Percentiles rank a stretch among this genome's conserved stretches.
Conservation (phyloP, 305 asterid species). For the Striga hermonthica region DNA sequence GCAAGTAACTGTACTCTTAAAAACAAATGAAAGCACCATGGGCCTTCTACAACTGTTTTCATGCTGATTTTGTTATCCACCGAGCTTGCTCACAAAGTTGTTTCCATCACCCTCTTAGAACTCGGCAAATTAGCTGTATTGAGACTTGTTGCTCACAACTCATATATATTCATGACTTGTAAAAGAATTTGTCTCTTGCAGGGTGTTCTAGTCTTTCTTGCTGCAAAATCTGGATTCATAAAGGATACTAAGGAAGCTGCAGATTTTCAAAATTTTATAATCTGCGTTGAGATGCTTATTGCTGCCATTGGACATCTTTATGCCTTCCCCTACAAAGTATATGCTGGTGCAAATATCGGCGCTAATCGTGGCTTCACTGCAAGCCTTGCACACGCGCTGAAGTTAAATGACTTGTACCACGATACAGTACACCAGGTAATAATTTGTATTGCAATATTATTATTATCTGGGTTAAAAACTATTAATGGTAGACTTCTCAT, state of each 20-base stretch:
- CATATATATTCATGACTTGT: not conserved
- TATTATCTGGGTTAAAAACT: too few species aligned
- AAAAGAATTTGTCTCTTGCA: conserved; percentile 34
- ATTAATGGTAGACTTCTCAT: too few species aligned
- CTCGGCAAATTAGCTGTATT: conserved; percentile 6
- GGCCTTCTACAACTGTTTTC: not conserved
- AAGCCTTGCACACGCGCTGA: conserved; percentile 87
- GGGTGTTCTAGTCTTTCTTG: conserved; percentile 98
- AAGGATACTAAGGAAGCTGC: conserved; percentile 88
- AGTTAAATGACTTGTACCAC: conserved; percentile 82
- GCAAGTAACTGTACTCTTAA: not conserved
- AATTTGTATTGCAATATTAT: too few species aligned
- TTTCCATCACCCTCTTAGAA: not conserved
- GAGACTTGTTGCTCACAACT: conserved; percentile 4
- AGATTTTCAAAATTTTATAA: conserved; percentile 76
- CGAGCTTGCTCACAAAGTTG: conserved; percentile 4
- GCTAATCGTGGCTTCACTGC: conserved; percentile 64
- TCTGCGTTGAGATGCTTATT: conserved; percentile 97
- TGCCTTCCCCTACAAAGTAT: conserved; percentile 94
- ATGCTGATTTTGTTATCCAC: not conserved
- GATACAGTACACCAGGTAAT: conserved; percentile 97
- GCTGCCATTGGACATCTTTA: conserved; percentile 93
- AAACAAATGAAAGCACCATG: not conserved
- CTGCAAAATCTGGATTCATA: conserved; percentile 85
- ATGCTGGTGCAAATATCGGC: conserved; percentile 92